phyloP scores from a whole-genome alignment of 306 rosid genomes.

The Quercus engelmannii region DNA sequence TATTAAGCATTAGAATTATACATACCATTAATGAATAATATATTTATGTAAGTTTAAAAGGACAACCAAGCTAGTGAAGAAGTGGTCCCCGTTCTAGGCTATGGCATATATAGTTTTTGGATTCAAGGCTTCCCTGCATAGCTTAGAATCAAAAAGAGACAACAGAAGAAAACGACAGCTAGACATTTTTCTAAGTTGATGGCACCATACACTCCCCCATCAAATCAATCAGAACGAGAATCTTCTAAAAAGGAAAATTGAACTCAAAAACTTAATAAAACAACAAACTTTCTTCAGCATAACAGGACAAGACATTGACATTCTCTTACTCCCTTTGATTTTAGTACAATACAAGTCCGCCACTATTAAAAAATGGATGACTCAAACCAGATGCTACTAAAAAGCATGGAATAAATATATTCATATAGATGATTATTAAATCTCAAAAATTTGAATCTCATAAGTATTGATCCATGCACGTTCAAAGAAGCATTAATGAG shows the following conservation, averaged over 20 bases:
- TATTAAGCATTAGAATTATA: constrained; percentile 23
- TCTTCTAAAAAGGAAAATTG: constrained; percentile 37
- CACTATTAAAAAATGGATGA: constrained; percentile 33
- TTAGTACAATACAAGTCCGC: constrained; percentile 40
- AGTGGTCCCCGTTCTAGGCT: constrained; percentile 59
- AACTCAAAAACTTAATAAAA: constrained; percentile 35
- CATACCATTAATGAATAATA: constrained; percentile 17
- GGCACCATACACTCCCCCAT: constrained; percentile 34
- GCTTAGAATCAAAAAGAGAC: constrained; percentile 27
- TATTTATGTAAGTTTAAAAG: constrained; percentile 29
- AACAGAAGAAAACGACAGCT: constrained; percentile 29
- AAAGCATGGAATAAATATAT: constrained; percentile 33
- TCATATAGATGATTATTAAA: constrained; percentile 23
- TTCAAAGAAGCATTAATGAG: constrained; percentile 29
- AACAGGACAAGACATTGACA: constrained; percentile 59
- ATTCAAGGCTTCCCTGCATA: constrained; percentile 33
- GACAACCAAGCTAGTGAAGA: constrained; percentile 39
- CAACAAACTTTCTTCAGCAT: constrained; percentile 36
- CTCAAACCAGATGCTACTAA: constrained; percentile 21
- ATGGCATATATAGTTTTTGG: constrained; percentile 33
- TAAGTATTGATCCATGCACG: constrained; percentile 53
- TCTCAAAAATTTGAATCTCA: constrained; percentile 19
- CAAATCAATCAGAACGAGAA: constrained; percentile 48
- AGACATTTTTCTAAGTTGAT: constrained; percentile 27
- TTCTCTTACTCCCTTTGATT: constrained; percentile 36